Evolutionary conservation across 805 yeast species (phyloP).

Genomic region (Candida silvatica): DNA sequence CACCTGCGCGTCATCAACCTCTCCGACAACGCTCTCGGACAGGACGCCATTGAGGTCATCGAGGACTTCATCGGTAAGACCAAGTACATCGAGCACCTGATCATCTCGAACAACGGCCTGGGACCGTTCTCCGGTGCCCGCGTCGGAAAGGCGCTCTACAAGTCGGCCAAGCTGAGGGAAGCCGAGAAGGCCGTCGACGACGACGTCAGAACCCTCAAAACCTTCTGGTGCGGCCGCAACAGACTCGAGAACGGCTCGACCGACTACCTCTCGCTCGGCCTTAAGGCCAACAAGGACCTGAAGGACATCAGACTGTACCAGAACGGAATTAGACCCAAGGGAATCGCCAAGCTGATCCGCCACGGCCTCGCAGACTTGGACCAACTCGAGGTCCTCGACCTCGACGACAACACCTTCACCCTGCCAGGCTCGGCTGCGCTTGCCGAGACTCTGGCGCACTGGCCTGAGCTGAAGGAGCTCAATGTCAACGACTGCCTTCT

Average conservation of each 20-base stretch:
- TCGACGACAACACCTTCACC: conserved; percentile 95
- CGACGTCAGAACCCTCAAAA: conserved; percentile 45
- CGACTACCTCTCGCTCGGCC: conserved; percentile 74
- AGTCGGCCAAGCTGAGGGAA: conserved; percentile 48
- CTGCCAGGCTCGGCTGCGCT: conserved; percentile 53
- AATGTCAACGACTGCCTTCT: conserved; percentile 85
- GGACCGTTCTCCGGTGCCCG: conserved; percentile 97
- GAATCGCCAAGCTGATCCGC: conserved; percentile 64
- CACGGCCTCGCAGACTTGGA: conserved; percentile 63
- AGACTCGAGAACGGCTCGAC: conserved; percentile 94
- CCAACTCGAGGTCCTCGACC: conserved; percentile 60
- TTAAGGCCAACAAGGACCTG: conserved; percentile 62
- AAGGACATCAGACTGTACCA: conserved; percentile 79
- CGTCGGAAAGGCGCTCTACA: conserved; percentile 78
- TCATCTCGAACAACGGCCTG: conserved; percentile 91
- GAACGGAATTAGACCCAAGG: conserved; percentile 95
- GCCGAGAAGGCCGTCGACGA: conserved; percentile 17
- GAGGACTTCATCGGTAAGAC: conserved; percentile 73
- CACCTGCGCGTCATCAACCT: conserved; percentile 68
- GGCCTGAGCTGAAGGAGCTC: conserved; percentile 68
- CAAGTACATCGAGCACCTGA: conserved; percentile 73
- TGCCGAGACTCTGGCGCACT: conserved; percentile 48
- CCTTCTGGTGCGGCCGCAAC: conserved; percentile 95
- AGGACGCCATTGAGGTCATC: conserved; percentile 86
- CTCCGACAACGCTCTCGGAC: conserved; percentile 95